A percentile compares a stretch with the other conserved stretches of the same genome.
These are phyloP conservation scores for Euphorbia schlechtendalii DNA, from an alignment of 441 rosid genomes.

Conservation along the genomic window DNA sequence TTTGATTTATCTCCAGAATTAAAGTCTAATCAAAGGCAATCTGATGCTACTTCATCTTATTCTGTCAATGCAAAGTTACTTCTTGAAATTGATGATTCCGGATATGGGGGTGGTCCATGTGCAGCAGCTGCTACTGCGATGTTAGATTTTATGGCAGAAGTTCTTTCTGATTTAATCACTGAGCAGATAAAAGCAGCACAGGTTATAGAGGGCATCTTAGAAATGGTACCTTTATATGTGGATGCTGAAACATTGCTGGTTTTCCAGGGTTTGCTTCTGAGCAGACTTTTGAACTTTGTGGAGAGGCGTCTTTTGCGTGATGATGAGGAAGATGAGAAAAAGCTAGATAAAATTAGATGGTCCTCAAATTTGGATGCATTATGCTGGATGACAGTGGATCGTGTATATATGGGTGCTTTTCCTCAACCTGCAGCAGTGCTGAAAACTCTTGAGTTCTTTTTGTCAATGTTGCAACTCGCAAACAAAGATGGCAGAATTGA, in stretches of 20 bases:
- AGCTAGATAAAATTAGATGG: constrained; percentile 91
- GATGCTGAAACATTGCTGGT: constrained; percentile 81
- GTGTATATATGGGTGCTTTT: constrained; percentile 96
- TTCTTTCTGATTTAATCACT: constrained; percentile 79
- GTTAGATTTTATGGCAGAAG: constrained; percentile 91
- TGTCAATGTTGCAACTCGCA: constrained; percentile 96
- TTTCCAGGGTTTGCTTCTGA: constrained; percentile 88
- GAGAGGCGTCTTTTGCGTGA: constrained; percentile 99
- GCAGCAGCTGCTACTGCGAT: constrained; percentile 95
- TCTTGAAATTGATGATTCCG: constrained; percentile 77
- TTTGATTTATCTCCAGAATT: constrained; percentile 58
- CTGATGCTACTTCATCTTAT: constrained; percentile 42
- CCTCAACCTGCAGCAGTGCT: constrained; percentile 84
- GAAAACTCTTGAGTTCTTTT: constrained; percentile 83
- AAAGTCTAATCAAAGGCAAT: constrained; percentile 52
- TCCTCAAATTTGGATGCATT: constrained; percentile 90
- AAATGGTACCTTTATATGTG: constrained; percentile 72
- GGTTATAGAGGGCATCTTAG: constrained; percentile 67
- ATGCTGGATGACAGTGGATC: constrained; percentile 97
- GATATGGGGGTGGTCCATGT: constrained; percentile 97
- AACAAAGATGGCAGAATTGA: constrained; percentile 98
- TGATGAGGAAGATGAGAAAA: constrained; percentile 97
- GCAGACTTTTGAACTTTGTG: constrained; percentile 90
- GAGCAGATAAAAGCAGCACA: constrained; percentile 90
- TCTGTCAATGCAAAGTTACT: constrained; percentile 63